Conservation (phyloP, 768 basidiomycete genomes). For the Pulveroboletus sp. region DNA sequence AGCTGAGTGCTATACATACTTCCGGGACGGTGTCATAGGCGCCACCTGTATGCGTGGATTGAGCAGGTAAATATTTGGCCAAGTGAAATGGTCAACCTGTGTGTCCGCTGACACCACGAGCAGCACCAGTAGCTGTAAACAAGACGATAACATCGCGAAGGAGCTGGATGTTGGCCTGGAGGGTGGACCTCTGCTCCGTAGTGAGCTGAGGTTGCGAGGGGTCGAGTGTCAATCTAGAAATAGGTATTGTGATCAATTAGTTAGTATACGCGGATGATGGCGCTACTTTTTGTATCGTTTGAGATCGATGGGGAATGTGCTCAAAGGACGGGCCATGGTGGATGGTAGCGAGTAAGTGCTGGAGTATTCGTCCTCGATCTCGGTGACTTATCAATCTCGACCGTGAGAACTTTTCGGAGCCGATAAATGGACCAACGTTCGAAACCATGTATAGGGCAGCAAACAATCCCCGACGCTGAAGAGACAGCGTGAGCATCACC, state of each 20-base stretch:
- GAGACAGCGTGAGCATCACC: slow-evolving; percentile 4
- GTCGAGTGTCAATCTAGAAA: slow-evolving; percentile 67
- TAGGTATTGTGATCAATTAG: slow-evolving; percentile 8
- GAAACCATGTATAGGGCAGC: slow-evolving; percentile 5
- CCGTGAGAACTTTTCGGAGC: slow-evolving; percentile 26
- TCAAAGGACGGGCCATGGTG: slow-evolving; percentile 41
- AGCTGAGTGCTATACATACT: slow-evolving; percentile 71
- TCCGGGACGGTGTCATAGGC: slow-evolving; percentile 82
- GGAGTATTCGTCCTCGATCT: neutral
- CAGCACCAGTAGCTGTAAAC: slow-evolving; percentile 84
- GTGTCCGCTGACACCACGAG: slow-evolving; percentile 84
- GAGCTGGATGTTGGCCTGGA: slow-evolving; percentile 73
- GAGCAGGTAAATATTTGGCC: neutral
- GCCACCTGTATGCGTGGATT: slow-evolving; percentile 41
- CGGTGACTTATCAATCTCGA: slow-evolving; percentile 18
- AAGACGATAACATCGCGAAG: slow-evolving; percentile 83
- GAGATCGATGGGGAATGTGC: slow-evolving; percentile 75
- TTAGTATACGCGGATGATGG: neutral
- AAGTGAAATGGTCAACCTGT: slow-evolving; percentile 47
- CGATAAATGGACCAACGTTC: slow-evolving; percentile 14
- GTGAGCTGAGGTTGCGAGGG: slow-evolving; percentile 62
- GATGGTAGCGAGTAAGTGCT: slow-evolving; percentile 1
- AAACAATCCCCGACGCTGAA: slow-evolving; percentile 8
- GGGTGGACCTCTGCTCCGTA: slow-evolving; percentile 53
- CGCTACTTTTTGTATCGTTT: slow-evolving; percentile 68